Evolutionary conservation across 2,329 filamentous ascomycete genomes (phyloP).

Genomic region (Metarhizium album): DNA sequence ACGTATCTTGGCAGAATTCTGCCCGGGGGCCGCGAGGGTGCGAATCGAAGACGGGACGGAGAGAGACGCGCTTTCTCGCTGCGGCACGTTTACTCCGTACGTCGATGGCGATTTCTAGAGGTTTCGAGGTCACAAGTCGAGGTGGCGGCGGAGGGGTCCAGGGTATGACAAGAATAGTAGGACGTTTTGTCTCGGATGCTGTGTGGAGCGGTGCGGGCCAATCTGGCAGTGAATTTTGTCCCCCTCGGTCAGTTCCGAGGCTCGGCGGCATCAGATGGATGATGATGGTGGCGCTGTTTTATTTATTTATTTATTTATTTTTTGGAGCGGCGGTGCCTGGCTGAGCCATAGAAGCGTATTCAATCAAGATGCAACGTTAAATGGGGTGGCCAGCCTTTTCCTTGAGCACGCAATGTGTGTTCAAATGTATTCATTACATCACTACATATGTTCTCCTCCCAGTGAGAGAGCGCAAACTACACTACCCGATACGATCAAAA

Average conservation of each 20-base stretch:
- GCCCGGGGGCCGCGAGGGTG: background rate
- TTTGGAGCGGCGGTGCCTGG: too few relatives aligned
- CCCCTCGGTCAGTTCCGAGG: background rate
- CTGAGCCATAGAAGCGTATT: too few relatives aligned
- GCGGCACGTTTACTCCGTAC: background rate
- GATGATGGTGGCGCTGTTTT: too few relatives aligned
- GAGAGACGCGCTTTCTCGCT: background rate
- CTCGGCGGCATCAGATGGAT: too few relatives aligned
- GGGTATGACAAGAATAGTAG: background rate
- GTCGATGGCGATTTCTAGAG: constrained; percentile 1
- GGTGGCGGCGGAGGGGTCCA: background rate
- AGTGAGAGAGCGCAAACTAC: background rate
- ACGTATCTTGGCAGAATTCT: background rate
- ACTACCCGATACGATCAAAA: background rate
- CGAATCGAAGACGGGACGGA: background rate
- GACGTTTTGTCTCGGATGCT: background rate
- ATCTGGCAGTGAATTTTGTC: background rate
- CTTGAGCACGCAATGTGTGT: too few relatives aligned
- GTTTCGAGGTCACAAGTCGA: too few relatives aligned
- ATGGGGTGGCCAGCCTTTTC: too few relatives aligned
- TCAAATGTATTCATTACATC: too few relatives aligned
- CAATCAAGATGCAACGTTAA: too few relatives aligned
- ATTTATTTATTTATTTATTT: too few relatives aligned
- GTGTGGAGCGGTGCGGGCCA: background rate
- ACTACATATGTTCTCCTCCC: too few relatives aligned